Evolutionary conservation across 805 yeast species (phyloP).

Genomic region (Ogataea naganishii): DNA sequence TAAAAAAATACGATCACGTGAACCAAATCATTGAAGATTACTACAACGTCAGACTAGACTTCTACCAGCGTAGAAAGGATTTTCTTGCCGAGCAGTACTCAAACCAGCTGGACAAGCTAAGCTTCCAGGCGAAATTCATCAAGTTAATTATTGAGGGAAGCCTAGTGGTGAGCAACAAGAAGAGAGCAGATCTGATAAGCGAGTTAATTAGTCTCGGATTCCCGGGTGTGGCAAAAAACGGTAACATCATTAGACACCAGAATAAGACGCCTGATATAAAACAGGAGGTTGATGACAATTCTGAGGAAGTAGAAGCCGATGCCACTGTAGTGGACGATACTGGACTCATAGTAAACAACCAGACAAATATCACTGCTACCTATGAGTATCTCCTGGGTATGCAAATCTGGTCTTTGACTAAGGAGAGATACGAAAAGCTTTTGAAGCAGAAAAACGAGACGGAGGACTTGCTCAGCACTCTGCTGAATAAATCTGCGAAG

Average conservation of each 20-base stretch:
- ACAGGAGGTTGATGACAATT: conserved; percentile 35
- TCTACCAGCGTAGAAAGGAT: conserved; percentile 87
- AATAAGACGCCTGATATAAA: conserved; percentile 19
- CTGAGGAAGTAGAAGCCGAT: conserved; percentile 28
- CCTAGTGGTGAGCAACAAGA: conserved; percentile 66
- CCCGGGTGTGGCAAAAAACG: conserved; percentile 67
- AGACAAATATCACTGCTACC: conserved; percentile 46
- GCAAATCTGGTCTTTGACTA: conserved; percentile 90
- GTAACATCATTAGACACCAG: conserved; percentile 48
- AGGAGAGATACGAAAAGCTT: conserved; percentile 77
- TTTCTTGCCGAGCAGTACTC: conserved; percentile 58
- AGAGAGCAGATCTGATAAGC: conserved; percentile 52
- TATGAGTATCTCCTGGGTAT: conserved; percentile 87
- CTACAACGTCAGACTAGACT: conserved; percentile 79
- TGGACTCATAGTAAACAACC: conserved; percentile 30
- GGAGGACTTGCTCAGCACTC: conserved; percentile 57
- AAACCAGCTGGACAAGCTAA: conserved; percentile 64
- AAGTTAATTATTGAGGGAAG: conserved; percentile 78
- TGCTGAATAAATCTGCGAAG: conserved; percentile 66
- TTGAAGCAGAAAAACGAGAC: conserved; percentile 64
- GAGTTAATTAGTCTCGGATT: conserved; percentile 59
- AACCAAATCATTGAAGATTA: conserved; percentile 78
- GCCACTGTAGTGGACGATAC: conserved; percentile 33
- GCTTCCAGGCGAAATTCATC: conserved; percentile 84
- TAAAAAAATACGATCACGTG: conserved; percentile 69